Percentiles rank a stretch among this genome's conserved stretches.
These are phyloP conservation scores for Penicillium soppii DNA, from an alignment of 495 filamentous ascomycete genomes.

Conservation along the genomic window DNA sequence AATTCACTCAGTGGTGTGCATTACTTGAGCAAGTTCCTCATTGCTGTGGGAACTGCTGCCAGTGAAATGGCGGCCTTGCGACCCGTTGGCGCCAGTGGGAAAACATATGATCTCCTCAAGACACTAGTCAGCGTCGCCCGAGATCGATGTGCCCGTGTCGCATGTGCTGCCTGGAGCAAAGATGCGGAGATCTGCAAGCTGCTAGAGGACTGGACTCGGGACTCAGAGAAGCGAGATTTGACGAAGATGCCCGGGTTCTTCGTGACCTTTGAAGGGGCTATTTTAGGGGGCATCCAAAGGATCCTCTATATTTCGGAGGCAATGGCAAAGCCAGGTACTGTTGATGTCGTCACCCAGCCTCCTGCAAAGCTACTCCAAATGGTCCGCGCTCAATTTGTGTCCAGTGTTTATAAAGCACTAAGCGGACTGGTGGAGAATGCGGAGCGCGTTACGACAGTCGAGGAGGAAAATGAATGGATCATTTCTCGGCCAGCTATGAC, in stretches of 20 bases:
- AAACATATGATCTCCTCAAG: conserved; percentile 64
- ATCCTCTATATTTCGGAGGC: conserved; percentile 90
- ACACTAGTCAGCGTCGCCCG: conserved; percentile 72
- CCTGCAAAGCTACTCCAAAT: conserved; percentile 79
- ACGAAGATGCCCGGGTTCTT: conserved; percentile 89
- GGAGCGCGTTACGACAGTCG: conserved; percentile 62
- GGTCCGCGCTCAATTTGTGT: conserved; percentile 84
- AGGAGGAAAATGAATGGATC: conserved; percentile 58
- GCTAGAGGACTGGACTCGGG: conserved; percentile 87
- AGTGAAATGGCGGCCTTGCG: conserved; percentile 78
- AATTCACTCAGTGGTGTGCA: conserved; percentile 86
- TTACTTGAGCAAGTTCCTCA: conserved; percentile 78
- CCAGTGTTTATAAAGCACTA: conserved; percentile 85
- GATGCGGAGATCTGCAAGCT: conserved; percentile 87
- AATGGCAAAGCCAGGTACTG: conserved; percentile 61
- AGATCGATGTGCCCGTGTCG: conserved; percentile 76
- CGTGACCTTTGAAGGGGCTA: conserved; percentile 70
- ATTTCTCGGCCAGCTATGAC: conserved; percentile 26
- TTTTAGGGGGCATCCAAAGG: conserved; percentile 84
- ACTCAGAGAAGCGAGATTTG: conserved; percentile 72
- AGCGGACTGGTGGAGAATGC: conserved; percentile 96
- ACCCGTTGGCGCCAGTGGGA: conserved; percentile 57
- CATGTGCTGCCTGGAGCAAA: conserved; percentile 81
- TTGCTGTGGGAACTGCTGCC: conserved; percentile 77
- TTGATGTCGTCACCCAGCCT: conserved; percentile 78